phyloP scores from a whole-genome alignment of 768 basidiomycete genomes.

The Rhodocollybia butyracea region DNA sequence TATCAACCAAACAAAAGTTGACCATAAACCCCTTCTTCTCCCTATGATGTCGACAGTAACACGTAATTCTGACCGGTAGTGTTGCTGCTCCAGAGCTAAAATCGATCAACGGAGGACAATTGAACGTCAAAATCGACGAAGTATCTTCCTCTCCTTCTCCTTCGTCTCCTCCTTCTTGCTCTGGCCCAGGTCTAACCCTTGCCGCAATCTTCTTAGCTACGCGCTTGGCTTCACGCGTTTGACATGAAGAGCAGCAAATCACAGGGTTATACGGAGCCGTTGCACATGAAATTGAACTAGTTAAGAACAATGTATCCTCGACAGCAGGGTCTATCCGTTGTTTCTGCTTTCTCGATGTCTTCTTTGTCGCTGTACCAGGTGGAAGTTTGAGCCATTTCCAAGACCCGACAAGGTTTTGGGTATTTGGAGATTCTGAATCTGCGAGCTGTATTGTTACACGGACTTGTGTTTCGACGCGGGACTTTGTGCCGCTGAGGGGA shows the following conservation, averaged over 20 bases:
- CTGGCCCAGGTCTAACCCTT: slow-evolving; percentile 63
- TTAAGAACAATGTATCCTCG: slow-evolving; percentile 69
- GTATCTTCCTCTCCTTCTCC: slow-evolving; percentile 61
- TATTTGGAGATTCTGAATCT: slow-evolving; percentile 58
- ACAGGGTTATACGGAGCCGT: slow-evolving; percentile 76
- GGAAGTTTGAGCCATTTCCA: slow-evolving; percentile 89
- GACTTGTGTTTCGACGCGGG: slow-evolving; percentile 93
- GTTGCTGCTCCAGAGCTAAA: slow-evolving; percentile 84
- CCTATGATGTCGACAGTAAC: slow-evolving; percentile 97
- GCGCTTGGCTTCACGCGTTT: slow-evolving; percentile 86
- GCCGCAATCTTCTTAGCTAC: slow-evolving; percentile 86
- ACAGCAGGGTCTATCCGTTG: slow-evolving; percentile 62
- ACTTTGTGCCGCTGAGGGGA: slow-evolving; percentile 81
- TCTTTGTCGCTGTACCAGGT: slow-evolving; percentile 80
- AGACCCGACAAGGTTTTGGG: slow-evolving; percentile 80
- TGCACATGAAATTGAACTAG: slow-evolving; percentile 75
- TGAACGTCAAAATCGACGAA: slow-evolving; percentile 91
- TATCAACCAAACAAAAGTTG: slow-evolving; percentile 81
- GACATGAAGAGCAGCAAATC: slow-evolving; percentile 84
- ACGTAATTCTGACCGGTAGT: slow-evolving; percentile 93
- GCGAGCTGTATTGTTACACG: slow-evolving; percentile 80
- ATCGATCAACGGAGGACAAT: slow-evolving; percentile 86
- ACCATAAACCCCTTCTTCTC: slow-evolving; percentile 96
- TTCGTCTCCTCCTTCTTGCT: slow-evolving; percentile 63
- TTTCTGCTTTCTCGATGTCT: slow-evolving; percentile 77